A percentile compares a stretch with the other conserved stretches of the same genome.
phyloP scores from a whole-genome alignment of 208 protist genomes.

The Naegleria lovaniensis region DNA sequence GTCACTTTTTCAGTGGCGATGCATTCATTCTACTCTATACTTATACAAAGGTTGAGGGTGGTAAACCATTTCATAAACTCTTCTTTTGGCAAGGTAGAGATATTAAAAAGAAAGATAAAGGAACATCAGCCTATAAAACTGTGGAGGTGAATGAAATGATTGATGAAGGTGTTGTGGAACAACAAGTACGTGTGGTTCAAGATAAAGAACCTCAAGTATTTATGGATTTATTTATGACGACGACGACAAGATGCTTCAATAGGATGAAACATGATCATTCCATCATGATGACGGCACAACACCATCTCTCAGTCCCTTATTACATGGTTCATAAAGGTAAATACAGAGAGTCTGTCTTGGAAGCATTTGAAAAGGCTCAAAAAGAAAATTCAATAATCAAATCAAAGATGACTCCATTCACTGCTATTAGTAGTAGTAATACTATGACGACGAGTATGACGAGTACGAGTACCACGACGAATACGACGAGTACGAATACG shows the following conservation, averaged over 20 bases:
- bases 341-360: not conserved
- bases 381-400: not conserved
- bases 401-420: too few species aligned
- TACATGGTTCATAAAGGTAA: not conserved
- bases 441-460: not conserved
- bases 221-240: conserved; percentile 1
- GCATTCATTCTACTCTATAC: not conserved
- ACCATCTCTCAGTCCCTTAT: not conserved
- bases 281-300: too few species aligned
- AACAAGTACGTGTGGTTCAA: conserved; percentile 11
- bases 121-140: not conserved
- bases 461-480: too few species aligned
- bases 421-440: not conserved
- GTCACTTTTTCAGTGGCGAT: not conserved
- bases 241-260: too few species aligned
- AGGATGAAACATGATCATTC: too few species aligned
- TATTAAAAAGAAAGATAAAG: not conserved
- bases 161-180: not conserved
- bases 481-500: too few species aligned
- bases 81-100: conserved; percentile 30
- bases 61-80: not conserved
- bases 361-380: not conserved
- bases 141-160: not conserved
- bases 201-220: not conserved
- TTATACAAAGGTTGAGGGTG: not conserved